Percentiles rank a stretch among this genome's conserved stretches.
Evolutionary conservation across 2,329 filamentous ascomycete genomes (phyloP).

Genomic region (Zymoseptoria crescenta): DNA sequence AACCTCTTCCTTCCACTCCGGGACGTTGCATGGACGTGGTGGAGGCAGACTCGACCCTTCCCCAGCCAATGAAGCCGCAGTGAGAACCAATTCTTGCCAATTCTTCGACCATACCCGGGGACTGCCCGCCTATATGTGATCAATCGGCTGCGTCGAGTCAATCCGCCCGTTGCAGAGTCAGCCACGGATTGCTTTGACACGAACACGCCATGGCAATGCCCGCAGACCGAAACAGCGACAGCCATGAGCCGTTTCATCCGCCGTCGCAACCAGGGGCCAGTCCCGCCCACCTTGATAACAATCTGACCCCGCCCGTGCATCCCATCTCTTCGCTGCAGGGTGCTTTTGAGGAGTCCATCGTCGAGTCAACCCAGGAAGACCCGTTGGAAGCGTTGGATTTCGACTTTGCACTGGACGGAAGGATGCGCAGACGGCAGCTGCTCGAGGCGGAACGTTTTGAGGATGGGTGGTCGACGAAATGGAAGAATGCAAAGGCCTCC

Average conservation of each 20-base stretch:
- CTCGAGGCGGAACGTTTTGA: constrained; percentile 62
- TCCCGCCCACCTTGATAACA: constrained; percentile 4
- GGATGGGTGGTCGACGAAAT: constrained; percentile 62
- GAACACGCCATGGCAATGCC: neutral
- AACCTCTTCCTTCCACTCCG: neutral
- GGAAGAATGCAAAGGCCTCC: constrained; percentile 68
- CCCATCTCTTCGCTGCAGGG: constrained; percentile 70
- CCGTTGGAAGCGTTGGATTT: constrained; percentile 16
- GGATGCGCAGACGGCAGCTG: constrained; percentile 56
- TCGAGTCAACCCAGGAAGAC: constrained; percentile 53
- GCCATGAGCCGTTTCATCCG: constrained; percentile 22
- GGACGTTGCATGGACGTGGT: neutral
- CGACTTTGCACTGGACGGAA: constrained; percentile 42
- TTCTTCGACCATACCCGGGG: neutral
- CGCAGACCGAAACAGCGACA: neutral
- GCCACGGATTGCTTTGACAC: neutral
- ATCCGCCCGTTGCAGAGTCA: neutral
- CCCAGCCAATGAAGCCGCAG: neutral
- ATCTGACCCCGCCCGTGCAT: constrained; percentile 47
- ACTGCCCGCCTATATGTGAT: neutral
- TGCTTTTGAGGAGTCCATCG: constrained; percentile 74
- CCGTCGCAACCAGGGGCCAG: constrained; percentile 11
- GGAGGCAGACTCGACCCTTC: neutral
- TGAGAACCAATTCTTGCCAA: neutral
- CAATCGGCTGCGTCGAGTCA: neutral